Conservation (phyloP, 1,139 yeast genomes). For the Groenewaldozyma sp. region DNA sequence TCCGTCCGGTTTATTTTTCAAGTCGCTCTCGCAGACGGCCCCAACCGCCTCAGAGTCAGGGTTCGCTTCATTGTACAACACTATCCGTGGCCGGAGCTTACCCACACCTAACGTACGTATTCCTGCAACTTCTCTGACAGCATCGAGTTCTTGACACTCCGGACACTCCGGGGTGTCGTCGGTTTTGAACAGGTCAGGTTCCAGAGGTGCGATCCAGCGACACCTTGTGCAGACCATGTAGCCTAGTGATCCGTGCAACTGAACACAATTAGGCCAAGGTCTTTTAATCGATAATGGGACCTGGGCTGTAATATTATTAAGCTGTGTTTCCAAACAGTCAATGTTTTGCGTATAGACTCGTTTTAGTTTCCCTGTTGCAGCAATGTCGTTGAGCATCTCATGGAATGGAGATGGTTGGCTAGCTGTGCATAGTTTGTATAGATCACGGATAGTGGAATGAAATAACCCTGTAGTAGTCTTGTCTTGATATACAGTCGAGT, state of each 20-base stretch:
- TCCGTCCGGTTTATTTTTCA: constrained; percentile 62
- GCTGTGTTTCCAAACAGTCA: constrained; percentile 39
- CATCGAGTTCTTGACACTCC: constrained; percentile 46
- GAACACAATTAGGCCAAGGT: constrained; percentile 50
- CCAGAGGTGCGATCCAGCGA: constrained; percentile 38
- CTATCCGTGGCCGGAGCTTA: constrained; percentile 69
- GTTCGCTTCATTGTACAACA: constrained; percentile 76
- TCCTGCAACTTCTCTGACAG: constrained; percentile 47
- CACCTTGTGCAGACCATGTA: constrained; percentile 72
- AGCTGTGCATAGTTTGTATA: constrained; percentile 47
- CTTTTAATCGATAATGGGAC: constrained; percentile 35
- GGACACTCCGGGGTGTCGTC: constrained; percentile 43
- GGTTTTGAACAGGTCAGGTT: constrained; percentile 33
- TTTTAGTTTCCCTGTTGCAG: constrained; percentile 53
- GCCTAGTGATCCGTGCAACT: constrained; percentile 71
- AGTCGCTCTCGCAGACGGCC: constrained; percentile 57
- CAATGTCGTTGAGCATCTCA: constrained; percentile 46
- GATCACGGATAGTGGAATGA: constrained; percentile 61
- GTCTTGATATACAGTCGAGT: constrained; percentile 60
- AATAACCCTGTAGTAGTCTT: constrained; percentile 51
- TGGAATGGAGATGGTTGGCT: constrained; percentile 71
- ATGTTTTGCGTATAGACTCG: constrained; percentile 48
- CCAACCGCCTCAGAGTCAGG: constrained; percentile 83
- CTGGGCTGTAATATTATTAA: constrained; percentile 40
- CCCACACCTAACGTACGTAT: constrained; percentile 72